Percentiles rank a stretch among this genome's conserved stretches.
These are phyloP conservation scores for Pulveroboletus frians DNA, from an alignment of 768 basidiomycete species.

Conservation along the genomic window DNA sequence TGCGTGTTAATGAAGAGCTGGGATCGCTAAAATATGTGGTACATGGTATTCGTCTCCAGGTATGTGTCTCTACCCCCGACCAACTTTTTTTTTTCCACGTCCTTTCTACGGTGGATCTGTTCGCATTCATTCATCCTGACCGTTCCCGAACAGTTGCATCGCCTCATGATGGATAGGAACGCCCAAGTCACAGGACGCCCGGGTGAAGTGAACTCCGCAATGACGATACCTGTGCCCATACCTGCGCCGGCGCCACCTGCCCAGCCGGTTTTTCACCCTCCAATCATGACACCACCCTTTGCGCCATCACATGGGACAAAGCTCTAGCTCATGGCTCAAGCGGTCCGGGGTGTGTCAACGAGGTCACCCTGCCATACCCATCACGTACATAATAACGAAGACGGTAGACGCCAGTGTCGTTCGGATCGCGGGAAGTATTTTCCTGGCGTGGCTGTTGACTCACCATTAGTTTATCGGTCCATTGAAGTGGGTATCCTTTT, in stretches of 20 bases:
- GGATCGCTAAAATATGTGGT: conserved; percentile 62
- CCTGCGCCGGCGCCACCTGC: conserved; percentile 16
- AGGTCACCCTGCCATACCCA: background rate
- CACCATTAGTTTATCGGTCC: background rate
- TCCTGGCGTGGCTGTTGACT: background rate
- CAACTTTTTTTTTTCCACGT: conserved; percentile 4
- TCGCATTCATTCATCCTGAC: conserved; percentile 13
- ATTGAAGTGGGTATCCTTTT: background rate
- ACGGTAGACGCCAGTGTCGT: background rate
- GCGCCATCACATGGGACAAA: conserved; percentile 29
- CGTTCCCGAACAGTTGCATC: conserved; percentile 44
- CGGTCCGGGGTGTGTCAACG: conserved; percentile 1
- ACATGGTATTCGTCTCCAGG: conserved; percentile 78
- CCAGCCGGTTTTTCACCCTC: conserved; percentile 25
- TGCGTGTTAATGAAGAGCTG: conserved; percentile 70
- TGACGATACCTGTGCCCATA: conserved; percentile 18
- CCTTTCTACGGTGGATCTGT: conserved; percentile 4
- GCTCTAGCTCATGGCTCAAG: conserved; percentile 14
- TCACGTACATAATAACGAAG: conserved; percentile 21
- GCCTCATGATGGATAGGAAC: conserved; percentile 74
- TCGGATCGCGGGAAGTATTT: conserved; percentile 10
- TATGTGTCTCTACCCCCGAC: conserved; percentile 27
- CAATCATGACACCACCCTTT: conserved; percentile 30
- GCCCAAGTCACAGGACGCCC: conserved; percentile 48
- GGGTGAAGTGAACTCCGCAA: conserved; percentile 18